A percentile compares a stretch with the other conserved stretches of the same genome.
Evolutionary conservation across 1,139 yeast species (phyloP).

Genomic region (Taiozyma onychis): DNA sequence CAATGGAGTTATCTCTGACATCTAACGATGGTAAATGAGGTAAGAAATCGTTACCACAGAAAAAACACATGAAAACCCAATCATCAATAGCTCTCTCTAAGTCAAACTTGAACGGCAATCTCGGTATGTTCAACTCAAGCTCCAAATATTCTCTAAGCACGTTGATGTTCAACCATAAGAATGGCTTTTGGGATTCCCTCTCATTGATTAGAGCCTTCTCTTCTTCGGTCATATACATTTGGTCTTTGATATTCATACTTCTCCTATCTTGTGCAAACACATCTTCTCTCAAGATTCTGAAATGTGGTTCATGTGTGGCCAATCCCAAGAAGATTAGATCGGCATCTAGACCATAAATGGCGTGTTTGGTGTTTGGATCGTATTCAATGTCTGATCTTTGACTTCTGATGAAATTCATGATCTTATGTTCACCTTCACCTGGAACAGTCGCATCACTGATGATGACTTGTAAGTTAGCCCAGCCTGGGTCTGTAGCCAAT

Average conservation of each 20-base stretch:
- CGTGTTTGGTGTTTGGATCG: constrained; percentile 85
- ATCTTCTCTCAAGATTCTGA: constrained; percentile 89
- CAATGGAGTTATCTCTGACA: constrained; percentile 92
- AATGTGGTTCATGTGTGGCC: constrained; percentile 96
- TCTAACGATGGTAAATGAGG: constrained; percentile 95
- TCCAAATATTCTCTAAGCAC: constrained; percentile 84
- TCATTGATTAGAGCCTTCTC: constrained; percentile 49
- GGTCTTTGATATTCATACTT: constrained; percentile 46
- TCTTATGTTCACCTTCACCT: constrained; percentile 98
- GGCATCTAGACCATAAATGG: constrained; percentile 96
- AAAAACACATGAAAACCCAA: constrained; percentile 98
- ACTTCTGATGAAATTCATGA: constrained; percentile 87
- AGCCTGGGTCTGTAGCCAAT: constrained; percentile 79
- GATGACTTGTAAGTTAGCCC: constrained; percentile 81
- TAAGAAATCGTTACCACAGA: constrained; percentile 96
- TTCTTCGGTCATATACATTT: constrained; percentile 53
- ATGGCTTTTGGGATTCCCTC: constrained; percentile 71
- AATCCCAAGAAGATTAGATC: constrained; percentile 94
- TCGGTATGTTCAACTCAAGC: constrained; percentile 70
- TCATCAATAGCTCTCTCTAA: constrained; percentile 95
- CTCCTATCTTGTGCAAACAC: constrained; percentile 75
- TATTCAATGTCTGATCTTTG: constrained; percentile 83
- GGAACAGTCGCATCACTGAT: constrained; percentile 97
- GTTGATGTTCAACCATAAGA: constrained; percentile 88
- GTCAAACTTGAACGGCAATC: constrained; percentile 71